These are phyloP conservation scores for Auriscalpium orientale DNA, from an alignment of 768 basidiomycete species.

Conservation along the genomic window DNA sequence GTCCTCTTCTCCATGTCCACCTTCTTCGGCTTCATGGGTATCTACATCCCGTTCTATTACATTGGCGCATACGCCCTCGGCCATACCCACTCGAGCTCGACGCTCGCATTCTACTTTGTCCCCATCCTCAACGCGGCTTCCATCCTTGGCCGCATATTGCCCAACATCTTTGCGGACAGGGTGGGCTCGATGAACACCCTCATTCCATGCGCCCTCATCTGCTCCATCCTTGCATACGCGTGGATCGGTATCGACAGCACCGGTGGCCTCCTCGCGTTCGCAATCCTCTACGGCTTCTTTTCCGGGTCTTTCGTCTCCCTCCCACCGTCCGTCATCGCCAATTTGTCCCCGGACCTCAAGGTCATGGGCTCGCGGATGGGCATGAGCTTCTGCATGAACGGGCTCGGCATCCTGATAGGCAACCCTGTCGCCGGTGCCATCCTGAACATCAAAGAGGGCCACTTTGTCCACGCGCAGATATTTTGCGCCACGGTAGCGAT, in stretches of 20 bases:
- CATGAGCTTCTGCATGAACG: too few species aligned
- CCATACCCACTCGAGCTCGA: constrained; percentile 7
- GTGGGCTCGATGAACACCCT: constrained; percentile 43
- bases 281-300: constrained; percentile 41
- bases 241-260: constrained; percentile 29
- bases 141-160: constrained; percentile 51
- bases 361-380: background rate
- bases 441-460: too few species aligned
- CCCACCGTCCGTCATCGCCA: background rate
- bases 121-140: constrained; percentile 48
- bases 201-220: constrained; percentile 25
- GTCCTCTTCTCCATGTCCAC: constrained; percentile 15
- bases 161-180: constrained; percentile 46
- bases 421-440: too few species aligned
- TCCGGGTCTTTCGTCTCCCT: constrained; percentile 29
- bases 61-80: constrained; percentile 18
- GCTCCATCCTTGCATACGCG: constrained; percentile 34
- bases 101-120: constrained; percentile 25
- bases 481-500: too few species aligned
- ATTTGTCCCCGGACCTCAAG: background rate
- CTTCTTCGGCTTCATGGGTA: constrained; percentile 7
- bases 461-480: too few species aligned
- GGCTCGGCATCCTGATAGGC: too few species aligned
- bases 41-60: constrained; percentile 24
- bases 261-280: constrained; percentile 31